phyloP scores from a whole-genome alignment of 805 yeast genomes.

The Pichia occidentalis region DNA sequence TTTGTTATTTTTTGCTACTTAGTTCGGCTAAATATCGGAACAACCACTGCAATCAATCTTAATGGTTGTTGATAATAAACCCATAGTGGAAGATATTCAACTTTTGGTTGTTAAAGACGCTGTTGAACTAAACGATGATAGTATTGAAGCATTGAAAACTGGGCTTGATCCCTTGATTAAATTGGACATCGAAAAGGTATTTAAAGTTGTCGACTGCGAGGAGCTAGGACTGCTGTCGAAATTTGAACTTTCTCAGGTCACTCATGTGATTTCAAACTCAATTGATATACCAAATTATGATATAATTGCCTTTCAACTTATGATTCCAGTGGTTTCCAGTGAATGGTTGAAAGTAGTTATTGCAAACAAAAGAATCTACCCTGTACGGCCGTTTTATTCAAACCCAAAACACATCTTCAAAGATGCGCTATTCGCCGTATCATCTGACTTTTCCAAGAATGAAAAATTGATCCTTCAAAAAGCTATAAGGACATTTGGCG shows the following conservation, averaged over 20 bases:
- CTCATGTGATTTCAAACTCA: constrained; percentile 47
- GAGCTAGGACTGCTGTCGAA: constrained; percentile 14
- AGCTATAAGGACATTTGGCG: constrained; percentile 72
- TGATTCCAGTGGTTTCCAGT: constrained; percentile 62
- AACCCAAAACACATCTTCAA: constrained; percentile 61
- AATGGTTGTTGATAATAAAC: neutral
- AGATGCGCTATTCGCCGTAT: constrained; percentile 42
- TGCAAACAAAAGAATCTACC: constrained; percentile 34
- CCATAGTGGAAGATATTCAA: constrained; percentile 5
- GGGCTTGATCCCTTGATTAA: neutral
- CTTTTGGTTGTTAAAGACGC: constrained; percentile 1
- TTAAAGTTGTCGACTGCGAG: constrained; percentile 10
- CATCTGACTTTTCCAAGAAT: constrained; percentile 49
- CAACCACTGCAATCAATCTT: neutral
- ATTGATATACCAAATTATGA: constrained; percentile 46
- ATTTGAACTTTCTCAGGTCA: constrained; percentile 17
- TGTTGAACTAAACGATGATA: neutral
- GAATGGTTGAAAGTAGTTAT: constrained; percentile 53
- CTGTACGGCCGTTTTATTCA: constrained; percentile 61
- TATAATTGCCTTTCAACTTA: constrained; percentile 36
- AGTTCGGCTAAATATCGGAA: neutral
- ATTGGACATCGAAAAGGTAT: constrained; percentile 3
- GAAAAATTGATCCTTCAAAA: constrained; percentile 55
- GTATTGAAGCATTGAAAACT: constrained; percentile 3
- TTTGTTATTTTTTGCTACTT: neutral